Percentiles rank a stretch among this genome's conserved stretches.
Conservation (phyloP, 2,329 filamentous ascomycete genomes). For the Fusarium albidum region DNA sequence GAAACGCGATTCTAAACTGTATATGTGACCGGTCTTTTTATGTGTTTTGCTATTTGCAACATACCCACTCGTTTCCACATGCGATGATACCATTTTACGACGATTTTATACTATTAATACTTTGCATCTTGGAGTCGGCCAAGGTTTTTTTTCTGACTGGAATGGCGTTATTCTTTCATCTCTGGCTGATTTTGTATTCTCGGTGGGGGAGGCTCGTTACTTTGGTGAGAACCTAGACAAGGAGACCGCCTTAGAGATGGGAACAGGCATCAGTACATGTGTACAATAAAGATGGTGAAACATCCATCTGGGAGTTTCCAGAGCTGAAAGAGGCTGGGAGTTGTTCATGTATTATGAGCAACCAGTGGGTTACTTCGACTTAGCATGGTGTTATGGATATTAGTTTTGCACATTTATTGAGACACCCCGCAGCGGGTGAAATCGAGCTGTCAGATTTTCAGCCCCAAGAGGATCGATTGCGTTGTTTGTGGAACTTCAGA, state of each 20-base stretch:
- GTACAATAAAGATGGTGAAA: not conserved
- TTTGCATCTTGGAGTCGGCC: constrained; percentile 24
- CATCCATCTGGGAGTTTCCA: constrained; percentile 2
- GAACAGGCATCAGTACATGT: not conserved
- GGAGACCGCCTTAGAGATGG: not conserved
- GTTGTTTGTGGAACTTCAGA: no score
- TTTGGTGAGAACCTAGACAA: not conserved
- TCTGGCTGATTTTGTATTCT: constrained; percentile 10
- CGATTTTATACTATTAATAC: constrained; percentile 38
- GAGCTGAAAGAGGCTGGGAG: constrained; percentile 1
- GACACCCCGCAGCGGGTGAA: no score
- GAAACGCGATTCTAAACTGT: constrained; percentile 57
- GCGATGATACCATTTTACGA: constrained; percentile 43
- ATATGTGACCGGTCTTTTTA: constrained; percentile 32
- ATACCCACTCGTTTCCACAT: constrained; percentile 45
- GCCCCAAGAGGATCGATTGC: no score
- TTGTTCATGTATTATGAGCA: not conserved
- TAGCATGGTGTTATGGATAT: constrained; percentile 22
- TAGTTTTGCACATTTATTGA: not conserved
- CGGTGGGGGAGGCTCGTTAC: not conserved
- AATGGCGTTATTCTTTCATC: constrained; percentile 16
- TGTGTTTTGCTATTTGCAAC: constrained; percentile 40
- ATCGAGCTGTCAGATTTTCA: no score
- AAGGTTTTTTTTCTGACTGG: constrained; percentile 1
- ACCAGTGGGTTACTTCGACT: not conserved